Percentiles rank a stretch among this genome's conserved stretches.
These are phyloP conservation scores for Pleurotus djamor DNA, from an alignment of 768 basidiomycete species.

Conservation along the genomic window DNA sequence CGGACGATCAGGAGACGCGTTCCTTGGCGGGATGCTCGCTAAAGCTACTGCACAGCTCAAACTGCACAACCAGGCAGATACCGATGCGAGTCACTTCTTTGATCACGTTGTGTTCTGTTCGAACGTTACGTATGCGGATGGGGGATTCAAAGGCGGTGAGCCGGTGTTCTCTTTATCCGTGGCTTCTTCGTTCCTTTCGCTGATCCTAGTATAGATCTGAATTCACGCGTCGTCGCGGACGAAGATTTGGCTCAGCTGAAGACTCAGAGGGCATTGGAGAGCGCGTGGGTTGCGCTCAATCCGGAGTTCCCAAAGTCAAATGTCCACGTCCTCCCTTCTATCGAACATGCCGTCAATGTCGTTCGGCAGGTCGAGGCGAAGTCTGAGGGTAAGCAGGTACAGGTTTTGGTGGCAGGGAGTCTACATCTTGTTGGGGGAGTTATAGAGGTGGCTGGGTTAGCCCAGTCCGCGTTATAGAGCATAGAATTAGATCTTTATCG, in stretches of 20 bases:
- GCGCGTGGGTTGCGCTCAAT: conserved; percentile 66
- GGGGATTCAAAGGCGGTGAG: conserved; percentile 86
- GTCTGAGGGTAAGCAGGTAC: conserved; percentile 21
- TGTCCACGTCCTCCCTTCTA: conserved; percentile 81
- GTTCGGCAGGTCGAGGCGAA: conserved; percentile 44
- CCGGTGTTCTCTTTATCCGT: background rate
- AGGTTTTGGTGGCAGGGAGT: conserved; percentile 90
- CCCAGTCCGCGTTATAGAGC: conserved; percentile 59
- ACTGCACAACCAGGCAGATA: conserved; percentile 31
- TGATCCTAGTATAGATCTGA: conserved; percentile 57
- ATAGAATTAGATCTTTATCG: background rate
- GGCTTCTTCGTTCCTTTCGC: background rate
- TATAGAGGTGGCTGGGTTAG: conserved; percentile 85
- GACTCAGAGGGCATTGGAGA: conserved; percentile 73
- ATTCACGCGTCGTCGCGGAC: conserved; percentile 61
- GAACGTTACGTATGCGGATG: conserved; percentile 92
- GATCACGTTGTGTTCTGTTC: conserved; percentile 92
- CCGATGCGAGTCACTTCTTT: conserved; percentile 51
- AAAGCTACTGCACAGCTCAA: conserved; percentile 48
- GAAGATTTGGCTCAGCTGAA: conserved; percentile 64
- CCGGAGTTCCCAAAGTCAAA: conserved; percentile 58
- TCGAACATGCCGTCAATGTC: conserved; percentile 82
- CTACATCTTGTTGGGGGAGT: conserved; percentile 92
- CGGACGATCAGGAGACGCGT: conserved; percentile 76
- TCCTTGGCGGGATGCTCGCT: conserved; percentile 61